Conservation (phyloP, 768 basidiomycete species). For the Ephemerocybe angulata region DNA sequence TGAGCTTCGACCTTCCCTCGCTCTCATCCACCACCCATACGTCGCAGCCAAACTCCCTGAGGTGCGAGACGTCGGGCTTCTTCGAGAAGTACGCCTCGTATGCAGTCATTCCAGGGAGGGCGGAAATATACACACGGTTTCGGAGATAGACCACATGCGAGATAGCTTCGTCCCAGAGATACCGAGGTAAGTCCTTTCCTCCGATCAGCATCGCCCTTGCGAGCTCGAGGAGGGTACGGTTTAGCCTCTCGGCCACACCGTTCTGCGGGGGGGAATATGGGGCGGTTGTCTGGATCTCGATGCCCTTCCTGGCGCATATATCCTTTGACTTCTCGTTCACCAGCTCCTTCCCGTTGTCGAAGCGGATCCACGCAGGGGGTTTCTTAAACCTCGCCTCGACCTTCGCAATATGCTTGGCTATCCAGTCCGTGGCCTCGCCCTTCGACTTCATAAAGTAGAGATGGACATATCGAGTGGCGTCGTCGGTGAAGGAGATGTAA, state of each 20-base stretch:
- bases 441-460: slow-evolving; percentile 16
- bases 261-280: slow-evolving; percentile 38
- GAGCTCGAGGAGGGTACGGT: slow-evolving; percentile 6
- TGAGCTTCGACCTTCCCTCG: slow-evolving; percentile 7
- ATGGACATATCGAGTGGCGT: slow-evolving; percentile 6
- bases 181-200: slow-evolving; percentile 9
- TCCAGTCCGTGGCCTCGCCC: slow-evolving; percentile 4
- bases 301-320: slow-evolving; percentile 22
- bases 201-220: slow-evolving; percentile 2
- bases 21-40: slow-evolving; percentile 20
- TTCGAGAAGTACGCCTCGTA: slow-evolving; percentile 16
- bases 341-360: slow-evolving; percentile 32
- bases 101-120: slow-evolving; percentile 20
- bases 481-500: slow-evolving; percentile 27
- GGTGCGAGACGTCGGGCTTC: slow-evolving; percentile 19
- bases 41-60: slow-evolving; percentile 23
- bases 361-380: neutral
- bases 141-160: slow-evolving; percentile 28
- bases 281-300: slow-evolving; percentile 26
- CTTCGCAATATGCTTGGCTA: neutral
- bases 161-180: slow-evolving; percentile 35
- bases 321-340: slow-evolving; percentile 19
- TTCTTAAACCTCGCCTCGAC: neutral
- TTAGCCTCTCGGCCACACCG: slow-evolving; percentile 32
- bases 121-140: slow-evolving; percentile 20